These are phyloP conservation scores for Alternaria alternata DNA, from an alignment of 2,329 filamentous ascomycete genomes.

Conservation along the genomic window DNA sequence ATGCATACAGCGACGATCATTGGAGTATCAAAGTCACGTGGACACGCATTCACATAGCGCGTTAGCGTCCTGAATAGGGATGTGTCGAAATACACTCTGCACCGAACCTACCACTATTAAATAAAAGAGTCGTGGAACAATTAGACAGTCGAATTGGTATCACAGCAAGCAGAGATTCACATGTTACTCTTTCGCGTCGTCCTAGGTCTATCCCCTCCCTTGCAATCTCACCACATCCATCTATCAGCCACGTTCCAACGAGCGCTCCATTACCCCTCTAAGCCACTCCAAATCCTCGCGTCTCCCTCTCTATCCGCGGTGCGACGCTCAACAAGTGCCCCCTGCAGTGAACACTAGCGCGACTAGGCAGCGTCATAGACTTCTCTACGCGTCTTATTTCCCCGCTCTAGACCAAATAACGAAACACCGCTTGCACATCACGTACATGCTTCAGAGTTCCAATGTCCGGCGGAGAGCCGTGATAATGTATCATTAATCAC, in stretches of 20 bases:
- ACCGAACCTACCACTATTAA: neutral
- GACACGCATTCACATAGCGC: neutral
- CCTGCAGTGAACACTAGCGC: conserved; percentile 5
- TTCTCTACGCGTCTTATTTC: neutral
- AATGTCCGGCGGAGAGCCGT: conserved; percentile 33
- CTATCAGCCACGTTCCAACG: neutral
- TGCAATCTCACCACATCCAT: neutral
- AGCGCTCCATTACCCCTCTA: neutral
- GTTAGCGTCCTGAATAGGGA: neutral
- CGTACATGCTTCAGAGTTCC: neutral
- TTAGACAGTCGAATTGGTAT: neutral
- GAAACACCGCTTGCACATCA: neutral
- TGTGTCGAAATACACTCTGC: neutral
- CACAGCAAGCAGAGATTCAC: neutral
- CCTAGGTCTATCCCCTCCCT: neutral
- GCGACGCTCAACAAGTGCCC: neutral
- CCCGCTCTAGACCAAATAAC: neutral
- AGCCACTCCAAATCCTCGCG: neutral
- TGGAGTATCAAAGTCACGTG: neutral
- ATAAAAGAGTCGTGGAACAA: neutral
- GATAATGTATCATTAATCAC: neutral
- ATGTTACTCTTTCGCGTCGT: neutral
- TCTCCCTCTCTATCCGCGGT: neutral
- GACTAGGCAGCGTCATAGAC: conserved; percentile 22
- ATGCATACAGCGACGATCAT: neutral